Conservation (phyloP, 2,329 filamentous ascomycete species). For the Podosphaera fusca region DNA sequence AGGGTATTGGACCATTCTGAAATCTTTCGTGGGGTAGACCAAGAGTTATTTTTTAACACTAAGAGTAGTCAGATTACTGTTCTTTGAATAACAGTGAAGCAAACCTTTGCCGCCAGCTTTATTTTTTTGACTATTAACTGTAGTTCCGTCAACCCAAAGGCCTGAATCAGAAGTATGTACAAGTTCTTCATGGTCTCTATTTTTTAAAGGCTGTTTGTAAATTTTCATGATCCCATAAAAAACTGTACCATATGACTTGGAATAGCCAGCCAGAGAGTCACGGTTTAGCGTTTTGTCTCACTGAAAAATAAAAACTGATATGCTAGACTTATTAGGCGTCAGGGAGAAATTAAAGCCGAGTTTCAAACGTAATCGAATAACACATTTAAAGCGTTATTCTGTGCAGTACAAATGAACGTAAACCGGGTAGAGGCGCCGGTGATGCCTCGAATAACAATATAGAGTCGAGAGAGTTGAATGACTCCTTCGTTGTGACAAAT, state of each 20-base stretch:
- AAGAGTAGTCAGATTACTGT: neutral
- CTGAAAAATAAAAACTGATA: conserved; percentile 3
- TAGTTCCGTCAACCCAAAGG: no score
- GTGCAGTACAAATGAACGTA: neutral
- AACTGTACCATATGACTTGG: conserved; percentile 9
- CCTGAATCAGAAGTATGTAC: neutral
- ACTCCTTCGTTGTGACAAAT: no score
- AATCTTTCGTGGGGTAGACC: neutral
- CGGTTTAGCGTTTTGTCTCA: conserved; percentile 11
- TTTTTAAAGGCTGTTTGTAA: neutral
- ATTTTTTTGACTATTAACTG: neutral
- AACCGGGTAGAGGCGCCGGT: no score
- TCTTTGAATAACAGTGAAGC: neutral
- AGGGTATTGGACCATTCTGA: neutral
- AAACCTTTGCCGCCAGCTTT: neutral
- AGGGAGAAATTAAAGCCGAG: no score
- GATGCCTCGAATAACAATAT: no score
- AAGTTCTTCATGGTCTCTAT: conserved; percentile 1
- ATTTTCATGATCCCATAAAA: neutral
- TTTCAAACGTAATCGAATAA: conserved; percentile 3
- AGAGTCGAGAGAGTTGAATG: no score
- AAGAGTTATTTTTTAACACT: neutral
- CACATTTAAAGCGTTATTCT: neutral
- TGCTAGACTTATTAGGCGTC: no score
- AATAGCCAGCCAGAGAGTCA: conserved; percentile 10